Evolutionary conservation across 2,329 filamentous ascomycete species (phyloP), one percentile per base, ranked within the genome.

Genomic region (Sporothrix luriei): DNA sequence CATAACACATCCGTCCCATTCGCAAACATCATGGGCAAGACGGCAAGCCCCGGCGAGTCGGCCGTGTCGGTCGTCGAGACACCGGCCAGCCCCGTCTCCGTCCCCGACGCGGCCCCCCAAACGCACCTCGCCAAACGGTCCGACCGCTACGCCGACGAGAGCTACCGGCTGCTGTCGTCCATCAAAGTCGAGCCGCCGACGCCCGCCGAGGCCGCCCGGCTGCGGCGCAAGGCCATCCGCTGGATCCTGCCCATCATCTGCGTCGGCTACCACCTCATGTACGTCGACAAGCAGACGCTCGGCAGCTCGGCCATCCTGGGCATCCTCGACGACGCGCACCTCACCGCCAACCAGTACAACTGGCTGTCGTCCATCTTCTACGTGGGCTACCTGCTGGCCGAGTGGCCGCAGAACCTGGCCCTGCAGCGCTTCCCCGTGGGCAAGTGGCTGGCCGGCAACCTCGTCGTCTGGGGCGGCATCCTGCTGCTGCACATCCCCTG

Each of bases 351-450:
- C 24, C 69, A 72, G 57, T 72, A 71, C 68, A 71, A 69, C 65
- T 72, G 71, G 71, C 61, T 72, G 48, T 67, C 69, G 33, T 74
- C 73, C 11, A 83, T 85, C 69, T 85, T 85, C 74, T 85, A 84
- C 72, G 81, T 85, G 70, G 83, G 83, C 49, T 83, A 81, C 69
- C 77, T 83, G 29, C 74, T 81, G 52, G 81, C 80, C 5, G 80
- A 84, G 66, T 80, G 82, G 52, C 81, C 82, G 0, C 80, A 81
- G 4, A 79, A 80, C 10, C 81, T 81, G 57, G 77, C 85, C 10
- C 51, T 72, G 43, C 71, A 72, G 46, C 68, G 68, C 11, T 67
- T 72, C 21, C 69, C 71, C 14, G 69, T 72, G 2, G 72, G 67
- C 61, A 72, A 72, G 51, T 73, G 71, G 67, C 71, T 73, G 19